Evolutionary conservation across 805 yeast species (phyloP).

Genomic region (Starmera quercuum): DNA sequence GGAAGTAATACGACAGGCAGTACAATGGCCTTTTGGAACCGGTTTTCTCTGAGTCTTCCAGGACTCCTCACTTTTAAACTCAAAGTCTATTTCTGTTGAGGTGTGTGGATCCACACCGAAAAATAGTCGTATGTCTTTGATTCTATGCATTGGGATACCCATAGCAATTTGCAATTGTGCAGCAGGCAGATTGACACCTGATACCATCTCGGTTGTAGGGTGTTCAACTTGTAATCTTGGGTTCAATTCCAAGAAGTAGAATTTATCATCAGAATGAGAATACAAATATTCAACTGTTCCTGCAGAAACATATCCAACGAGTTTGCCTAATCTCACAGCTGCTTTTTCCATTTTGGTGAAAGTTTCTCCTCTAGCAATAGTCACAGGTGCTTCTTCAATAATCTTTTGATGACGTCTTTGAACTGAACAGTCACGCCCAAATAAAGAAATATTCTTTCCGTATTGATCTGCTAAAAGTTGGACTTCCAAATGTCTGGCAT

Average conservation of each 20-base stretch:
- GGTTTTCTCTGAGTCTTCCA: constrained; percentile 84
- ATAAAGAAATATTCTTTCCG: constrained; percentile 93
- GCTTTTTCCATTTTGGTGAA: constrained; percentile 92
- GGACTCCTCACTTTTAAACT: constrained; percentile 67
- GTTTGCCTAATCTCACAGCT: constrained; percentile 92
- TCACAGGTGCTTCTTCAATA: constrained; percentile 99
- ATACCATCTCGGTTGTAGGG: constrained; percentile 99
- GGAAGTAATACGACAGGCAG: constrained; percentile 98
- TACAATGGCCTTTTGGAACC: constrained; percentile 95
- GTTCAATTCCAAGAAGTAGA: constrained; percentile 92
- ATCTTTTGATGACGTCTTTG: constrained; percentile 99
- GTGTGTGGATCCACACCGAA: constrained; percentile 97
- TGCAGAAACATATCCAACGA: constrained; percentile 97
- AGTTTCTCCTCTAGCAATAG: constrained; percentile 81
- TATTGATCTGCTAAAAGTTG: constrained; percentile 97
- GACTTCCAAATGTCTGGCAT: constrained; percentile 97
- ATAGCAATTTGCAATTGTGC: constrained; percentile 98
- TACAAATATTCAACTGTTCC: constrained; percentile 98
- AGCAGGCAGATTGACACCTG: constrained; percentile 96
- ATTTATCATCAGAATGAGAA: constrained; percentile 89
- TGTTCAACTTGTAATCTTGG: constrained; percentile 99
- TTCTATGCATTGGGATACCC: constrained; percentile 97
- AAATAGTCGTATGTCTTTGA: constrained; percentile 83
- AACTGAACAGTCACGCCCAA: constrained; percentile 99
- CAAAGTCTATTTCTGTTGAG: constrained; percentile 83